phyloP scores from a whole-genome alignment of 2,329 filamentous ascomycete species.

The Macrophomina tecta region DNA sequence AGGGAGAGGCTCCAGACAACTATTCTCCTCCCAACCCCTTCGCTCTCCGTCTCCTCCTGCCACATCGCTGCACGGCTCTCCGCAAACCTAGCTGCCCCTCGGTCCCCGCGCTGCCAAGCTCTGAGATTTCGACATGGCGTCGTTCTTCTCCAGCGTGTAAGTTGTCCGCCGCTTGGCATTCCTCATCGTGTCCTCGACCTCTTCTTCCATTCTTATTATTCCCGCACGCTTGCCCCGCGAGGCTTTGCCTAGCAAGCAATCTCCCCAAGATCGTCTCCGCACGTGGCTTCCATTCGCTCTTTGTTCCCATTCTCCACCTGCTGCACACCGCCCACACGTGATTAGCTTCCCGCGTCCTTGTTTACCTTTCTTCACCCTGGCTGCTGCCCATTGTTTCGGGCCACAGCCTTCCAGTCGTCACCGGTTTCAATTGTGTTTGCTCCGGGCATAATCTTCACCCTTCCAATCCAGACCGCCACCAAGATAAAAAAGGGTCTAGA shows the following conservation, averaged over 20 bases:
- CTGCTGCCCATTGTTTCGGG: background rate
- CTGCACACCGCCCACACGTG: slow-evolving; percentile 26
- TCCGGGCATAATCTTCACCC: slow-evolving; percentile 8
- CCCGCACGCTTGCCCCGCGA: slow-evolving; percentile 8
- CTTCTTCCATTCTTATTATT: slow-evolving; percentile 8
- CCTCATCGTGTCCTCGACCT: slow-evolving; percentile 19
- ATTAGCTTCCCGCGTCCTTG: slow-evolving; percentile 12
- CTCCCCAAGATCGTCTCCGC: slow-evolving; percentile 17
- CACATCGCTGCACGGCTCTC: slow-evolving; percentile 11
- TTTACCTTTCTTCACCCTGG: slow-evolving; percentile 7
- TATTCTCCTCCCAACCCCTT: slow-evolving; percentile 14
- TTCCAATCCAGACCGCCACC: background rate
- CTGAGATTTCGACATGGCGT: slow-evolving; percentile 39
- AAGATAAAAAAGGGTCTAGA: slow-evolving; percentile 31
- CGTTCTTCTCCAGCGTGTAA: slow-evolving; percentile 52
- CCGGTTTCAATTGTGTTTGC: slow-evolving; percentile 5
- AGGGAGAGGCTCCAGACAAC: slow-evolving; percentile 27
- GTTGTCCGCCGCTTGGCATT: slow-evolving; percentile 33
- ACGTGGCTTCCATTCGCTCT: slow-evolving; percentile 24
- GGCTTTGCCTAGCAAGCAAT: background rate
- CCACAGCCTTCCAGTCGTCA: slow-evolving; percentile 1
- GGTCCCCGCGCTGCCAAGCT: background rate
- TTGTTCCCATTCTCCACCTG: slow-evolving; percentile 20
- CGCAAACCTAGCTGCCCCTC: background rate
- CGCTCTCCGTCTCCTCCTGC: slow-evolving; percentile 11